A percentile compares a stretch with the other conserved stretches of the same genome.
These are phyloP conservation scores for Tremella fuciformis DNA, from an alignment of 768 basidiomycete genomes.

Conservation along the genomic window DNA sequence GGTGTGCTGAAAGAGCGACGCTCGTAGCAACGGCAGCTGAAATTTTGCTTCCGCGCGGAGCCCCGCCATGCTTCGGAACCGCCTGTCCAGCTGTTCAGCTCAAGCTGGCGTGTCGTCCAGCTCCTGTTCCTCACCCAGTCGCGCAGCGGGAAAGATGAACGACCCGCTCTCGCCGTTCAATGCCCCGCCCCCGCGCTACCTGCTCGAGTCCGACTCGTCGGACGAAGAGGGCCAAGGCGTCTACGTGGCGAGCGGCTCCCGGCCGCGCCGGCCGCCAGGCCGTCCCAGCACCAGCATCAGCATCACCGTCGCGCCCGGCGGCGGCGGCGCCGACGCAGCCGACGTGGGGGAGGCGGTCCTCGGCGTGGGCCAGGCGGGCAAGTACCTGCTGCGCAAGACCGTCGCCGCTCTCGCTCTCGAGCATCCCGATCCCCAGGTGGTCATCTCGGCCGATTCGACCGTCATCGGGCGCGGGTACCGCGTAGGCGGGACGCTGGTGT, in stretches of 20 bases:
- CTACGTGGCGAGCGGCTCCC: slow-evolving; percentile 16
- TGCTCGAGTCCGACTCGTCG: slow-evolving; percentile 47
- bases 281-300: not conserved
- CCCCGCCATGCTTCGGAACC: no score
- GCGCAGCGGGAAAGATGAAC: slow-evolving; percentile 24
- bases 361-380: slow-evolving; percentile 32
- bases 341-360: slow-evolving; percentile 16
- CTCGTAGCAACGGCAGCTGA: no score
- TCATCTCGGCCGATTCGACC: not conserved
- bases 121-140: no score
- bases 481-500: slow-evolving; percentile 8
- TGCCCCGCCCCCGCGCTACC: slow-evolving; percentile 42
- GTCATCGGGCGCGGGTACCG: slow-evolving; percentile 17
- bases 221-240: slow-evolving; percentile 46
- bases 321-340: not conserved
- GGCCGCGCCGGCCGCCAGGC: not conserved
- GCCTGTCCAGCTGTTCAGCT: no score
- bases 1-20: no score
- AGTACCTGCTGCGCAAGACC: slow-evolving; percentile 21
- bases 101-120: no score
- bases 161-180: slow-evolving; percentile 34
- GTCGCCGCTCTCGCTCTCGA: not conserved
- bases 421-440: not conserved
- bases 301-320: slow-evolving; percentile 6
- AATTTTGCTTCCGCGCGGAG: no score